Evolutionary conservation across 225 moss, liverwort and hornwort genomes (phyloP).

Genomic region (Physcomitrellopsis africana): DNA sequence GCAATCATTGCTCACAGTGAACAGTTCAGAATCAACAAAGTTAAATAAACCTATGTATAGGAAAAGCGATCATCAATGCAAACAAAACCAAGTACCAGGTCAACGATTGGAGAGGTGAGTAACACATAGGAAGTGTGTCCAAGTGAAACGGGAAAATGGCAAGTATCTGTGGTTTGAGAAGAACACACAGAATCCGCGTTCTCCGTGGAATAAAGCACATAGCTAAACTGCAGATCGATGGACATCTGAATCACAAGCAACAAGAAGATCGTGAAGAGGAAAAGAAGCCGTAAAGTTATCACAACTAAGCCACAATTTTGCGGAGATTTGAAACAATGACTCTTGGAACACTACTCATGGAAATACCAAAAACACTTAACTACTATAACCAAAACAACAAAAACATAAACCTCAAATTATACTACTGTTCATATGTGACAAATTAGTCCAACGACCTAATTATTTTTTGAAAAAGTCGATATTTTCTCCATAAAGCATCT

Average conservation of each 20-base stretch:
- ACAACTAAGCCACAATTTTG: too few species aligned
- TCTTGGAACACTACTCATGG: too few species aligned
- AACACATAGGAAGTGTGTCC: slow-evolving; percentile 41
- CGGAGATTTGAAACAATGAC: too few species aligned
- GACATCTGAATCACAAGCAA: slow-evolving; percentile 46
- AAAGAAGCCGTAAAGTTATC: too few species aligned
- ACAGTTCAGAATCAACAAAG: slow-evolving; percentile 5
- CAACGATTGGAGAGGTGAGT: slow-evolving; percentile 40
- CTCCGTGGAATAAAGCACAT: slow-evolving; percentile 39
- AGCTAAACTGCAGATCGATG: slow-evolving; percentile 42
- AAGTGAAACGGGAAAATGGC: slow-evolving; percentile 46
- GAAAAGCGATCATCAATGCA: not conserved
- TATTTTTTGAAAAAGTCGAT: too few species aligned
- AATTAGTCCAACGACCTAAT: not conserved
- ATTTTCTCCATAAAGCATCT: not conserved
- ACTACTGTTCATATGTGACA: not conserved
- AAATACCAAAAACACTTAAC: too few species aligned
- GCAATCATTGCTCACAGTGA: not conserved
- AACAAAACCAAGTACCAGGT: slow-evolving; percentile 29
- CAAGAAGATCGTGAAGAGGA: slow-evolving; percentile 12
- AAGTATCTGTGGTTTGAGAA: slow-evolving; percentile 33
- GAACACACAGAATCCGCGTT: slow-evolving; percentile 44
- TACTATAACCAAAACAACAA: too few species aligned
- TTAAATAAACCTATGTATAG: not conserved
- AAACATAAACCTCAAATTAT: not conserved